A percentile compares a stretch with the other conserved stretches of the same genome.
Evolutionary conservation across 2,329 filamentous ascomycete species (phyloP).

Genomic region (Colletotrichum plurivorum): DNA sequence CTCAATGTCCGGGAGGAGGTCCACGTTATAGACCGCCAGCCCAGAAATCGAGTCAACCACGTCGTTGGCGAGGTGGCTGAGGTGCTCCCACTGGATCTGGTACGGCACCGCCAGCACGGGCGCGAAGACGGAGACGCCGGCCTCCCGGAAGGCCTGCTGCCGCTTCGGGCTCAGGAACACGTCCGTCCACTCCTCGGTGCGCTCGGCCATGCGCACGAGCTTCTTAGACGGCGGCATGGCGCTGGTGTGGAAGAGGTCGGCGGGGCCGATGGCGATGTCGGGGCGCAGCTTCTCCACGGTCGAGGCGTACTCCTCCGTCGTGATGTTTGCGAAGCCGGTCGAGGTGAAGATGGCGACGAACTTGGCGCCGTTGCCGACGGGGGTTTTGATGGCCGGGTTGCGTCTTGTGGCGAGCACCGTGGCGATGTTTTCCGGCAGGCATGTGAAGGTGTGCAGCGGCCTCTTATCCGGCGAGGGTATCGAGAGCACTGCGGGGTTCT

Average conservation of each 20-base stretch:
- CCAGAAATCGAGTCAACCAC: constrained; percentile 72
- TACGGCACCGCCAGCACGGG: constrained; percentile 82
- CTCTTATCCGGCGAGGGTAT: constrained; percentile 58
- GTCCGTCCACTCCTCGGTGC: constrained; percentile 86
- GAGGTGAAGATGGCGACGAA: constrained; percentile 86
- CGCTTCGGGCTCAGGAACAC: constrained; percentile 70
- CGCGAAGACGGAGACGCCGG: constrained; percentile 67
- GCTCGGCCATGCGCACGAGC: constrained; percentile 85
- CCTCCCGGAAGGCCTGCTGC: constrained; percentile 46
- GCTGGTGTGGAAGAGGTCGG: constrained; percentile 73
- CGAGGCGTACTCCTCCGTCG: constrained; percentile 76
- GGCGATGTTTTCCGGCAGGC: constrained; percentile 74
- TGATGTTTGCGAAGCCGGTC: constrained; percentile 83
- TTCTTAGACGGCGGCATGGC: constrained; percentile 77
- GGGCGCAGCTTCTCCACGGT: constrained; percentile 77
- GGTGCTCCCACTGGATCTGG: constrained; percentile 83
- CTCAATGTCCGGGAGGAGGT: constrained; percentile 77
- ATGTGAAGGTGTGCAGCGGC: constrained; percentile 82
- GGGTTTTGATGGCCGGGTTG: constrained; percentile 80
- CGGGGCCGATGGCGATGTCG: constrained; percentile 84
- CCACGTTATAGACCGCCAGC: constrained; percentile 84
- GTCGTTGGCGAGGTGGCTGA: constrained; percentile 78
- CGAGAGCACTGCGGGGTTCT: constrained; percentile 61
- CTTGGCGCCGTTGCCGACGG: constrained; percentile 78
- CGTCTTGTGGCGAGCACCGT: constrained; percentile 84